phyloP scores from a whole-genome alignment of 768 basidiomycete genomes.

The Vararia minispora region DNA sequence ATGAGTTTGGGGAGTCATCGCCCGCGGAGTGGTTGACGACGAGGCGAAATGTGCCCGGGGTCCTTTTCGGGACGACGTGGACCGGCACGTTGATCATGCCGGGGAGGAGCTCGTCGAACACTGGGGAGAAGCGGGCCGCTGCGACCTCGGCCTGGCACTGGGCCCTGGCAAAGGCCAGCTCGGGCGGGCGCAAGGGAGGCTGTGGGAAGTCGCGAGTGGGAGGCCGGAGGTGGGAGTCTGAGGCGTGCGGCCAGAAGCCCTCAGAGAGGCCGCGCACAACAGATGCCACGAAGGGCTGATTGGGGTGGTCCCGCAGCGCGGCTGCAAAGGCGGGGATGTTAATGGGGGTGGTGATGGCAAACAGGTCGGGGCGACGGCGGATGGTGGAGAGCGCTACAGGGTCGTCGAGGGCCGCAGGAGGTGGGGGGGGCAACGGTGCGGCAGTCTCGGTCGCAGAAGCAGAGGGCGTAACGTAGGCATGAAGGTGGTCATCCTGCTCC shows the following conservation, averaged over 20 bases:
- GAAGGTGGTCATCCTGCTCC: constrained; percentile 8
- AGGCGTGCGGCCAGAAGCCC: constrained; percentile 36
- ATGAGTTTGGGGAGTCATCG: constrained; percentile 23
- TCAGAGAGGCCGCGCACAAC: constrained; percentile 20
- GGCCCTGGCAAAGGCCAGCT: neutral
- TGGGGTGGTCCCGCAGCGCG: constrained; percentile 25
- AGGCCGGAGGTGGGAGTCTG: constrained; percentile 16
- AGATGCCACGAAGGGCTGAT: constrained; percentile 25
- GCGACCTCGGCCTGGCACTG: constrained; percentile 13
- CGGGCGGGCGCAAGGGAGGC: neutral
- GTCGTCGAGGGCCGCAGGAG: constrained; percentile 10
- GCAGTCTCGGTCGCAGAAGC: constrained; percentile 7
- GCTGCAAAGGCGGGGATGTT: constrained; percentile 21
- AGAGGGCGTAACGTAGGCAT: constrained; percentile 13
- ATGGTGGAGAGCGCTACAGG: constrained; percentile 16
- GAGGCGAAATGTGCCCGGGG: constrained; percentile 14
- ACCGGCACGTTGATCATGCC: constrained; percentile 34
- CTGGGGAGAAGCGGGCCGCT: constrained; percentile 11
- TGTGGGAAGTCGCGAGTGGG: constrained; percentile 16
- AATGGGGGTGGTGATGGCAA: constrained; percentile 27
- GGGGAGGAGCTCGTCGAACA: constrained; percentile 26
- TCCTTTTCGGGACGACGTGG: constrained; percentile 25
- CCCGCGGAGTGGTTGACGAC: constrained; percentile 30
- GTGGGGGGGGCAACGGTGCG: constrained; percentile 11
- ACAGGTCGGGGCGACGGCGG: constrained; percentile 18